Evolutionary conservation across 1,284 basidiomycete species (phyloP).

Genomic region (Stygiomarasmius scandens): DNA sequence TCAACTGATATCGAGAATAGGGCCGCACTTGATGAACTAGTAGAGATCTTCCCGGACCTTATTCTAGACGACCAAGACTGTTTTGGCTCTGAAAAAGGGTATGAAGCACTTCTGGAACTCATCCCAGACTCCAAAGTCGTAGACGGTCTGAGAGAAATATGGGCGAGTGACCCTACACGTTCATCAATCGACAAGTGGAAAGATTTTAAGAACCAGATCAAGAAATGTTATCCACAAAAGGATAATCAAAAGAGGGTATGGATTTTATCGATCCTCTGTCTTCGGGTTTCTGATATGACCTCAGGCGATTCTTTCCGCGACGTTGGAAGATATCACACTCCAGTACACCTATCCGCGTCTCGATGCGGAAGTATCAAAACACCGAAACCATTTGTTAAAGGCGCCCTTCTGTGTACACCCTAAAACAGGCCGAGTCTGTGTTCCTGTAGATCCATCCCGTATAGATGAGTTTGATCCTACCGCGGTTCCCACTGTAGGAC

Average conservation of each 20-base stretch:
- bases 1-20: background rate
- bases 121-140: slow-evolving; percentile 66
- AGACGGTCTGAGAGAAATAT: slow-evolving; percentile 55
- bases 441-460: slow-evolving; percentile 81
- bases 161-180: slow-evolving; percentile 59
- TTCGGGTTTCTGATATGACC: background rate
- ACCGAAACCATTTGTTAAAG: slow-evolving; percentile 97
- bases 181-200: slow-evolving; percentile 75
- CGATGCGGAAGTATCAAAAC: slow-evolving; percentile 96
- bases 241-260: slow-evolving; percentile 35
- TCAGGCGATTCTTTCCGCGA: slow-evolving; percentile 42
- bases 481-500: slow-evolving; percentile 82
- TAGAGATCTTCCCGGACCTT: slow-evolving; percentile 59
- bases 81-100: slow-evolving; percentile 75
- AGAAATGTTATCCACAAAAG: slow-evolving; percentile 32
- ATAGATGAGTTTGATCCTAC: slow-evolving; percentile 90
- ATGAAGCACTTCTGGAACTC: slow-evolving; percentile 74
- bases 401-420: slow-evolving; percentile 98
- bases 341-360: slow-evolving; percentile 97
- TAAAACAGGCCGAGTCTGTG: slow-evolving; percentile 93
- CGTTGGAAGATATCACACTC: slow-evolving; percentile 84
- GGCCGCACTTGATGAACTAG: slow-evolving; percentile 32
- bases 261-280: background rate
- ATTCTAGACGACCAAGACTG: slow-evolving; percentile 88
- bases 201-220: slow-evolving; percentile 55